Evolutionary conservation across 441 rosid species (phyloP).

Genomic region (Raphanus hybrid): DNA sequence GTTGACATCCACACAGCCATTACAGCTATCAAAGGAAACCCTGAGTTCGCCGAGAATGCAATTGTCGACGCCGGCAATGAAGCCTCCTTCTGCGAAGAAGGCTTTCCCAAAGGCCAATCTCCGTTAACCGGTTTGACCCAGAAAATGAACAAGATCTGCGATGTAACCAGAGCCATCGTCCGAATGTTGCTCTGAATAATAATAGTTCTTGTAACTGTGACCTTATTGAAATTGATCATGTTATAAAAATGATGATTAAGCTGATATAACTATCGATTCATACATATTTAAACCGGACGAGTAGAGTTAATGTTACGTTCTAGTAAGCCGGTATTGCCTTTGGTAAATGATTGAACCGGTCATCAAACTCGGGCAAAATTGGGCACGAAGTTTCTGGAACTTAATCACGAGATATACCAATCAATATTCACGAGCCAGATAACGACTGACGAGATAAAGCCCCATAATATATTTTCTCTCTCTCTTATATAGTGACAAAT

Average conservation of each 20-base stretch:
- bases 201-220: neutral
- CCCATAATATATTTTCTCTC: neutral
- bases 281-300: neutral
- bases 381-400: neutral
- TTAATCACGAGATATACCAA: neutral
- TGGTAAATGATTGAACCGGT: neutral
- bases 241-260: neutral
- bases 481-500: too few relatives aligned
- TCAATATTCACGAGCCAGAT: neutral
- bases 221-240: neutral
- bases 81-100: conserved; percentile 33
- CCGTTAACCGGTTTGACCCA: conserved; percentile 33
- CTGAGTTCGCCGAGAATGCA: conserved; percentile 25
- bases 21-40: conserved; percentile 35
- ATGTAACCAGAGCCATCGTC: conserved; percentile 39
- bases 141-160: conserved; percentile 24
- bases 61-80: conserved; percentile 29
- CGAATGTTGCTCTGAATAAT: conserved; percentile 30
- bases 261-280: neutral
- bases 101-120: conserved; percentile 35
- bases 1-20: conserved; percentile 30
- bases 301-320: neutral
- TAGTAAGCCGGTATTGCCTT: neutral
- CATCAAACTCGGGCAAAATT: neutral
- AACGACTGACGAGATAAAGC: neutral